These are phyloP conservation scores for Ilex paraguariensis DNA, from an alignment of 305 asterid genomes.

Conservation along the genomic window DNA sequence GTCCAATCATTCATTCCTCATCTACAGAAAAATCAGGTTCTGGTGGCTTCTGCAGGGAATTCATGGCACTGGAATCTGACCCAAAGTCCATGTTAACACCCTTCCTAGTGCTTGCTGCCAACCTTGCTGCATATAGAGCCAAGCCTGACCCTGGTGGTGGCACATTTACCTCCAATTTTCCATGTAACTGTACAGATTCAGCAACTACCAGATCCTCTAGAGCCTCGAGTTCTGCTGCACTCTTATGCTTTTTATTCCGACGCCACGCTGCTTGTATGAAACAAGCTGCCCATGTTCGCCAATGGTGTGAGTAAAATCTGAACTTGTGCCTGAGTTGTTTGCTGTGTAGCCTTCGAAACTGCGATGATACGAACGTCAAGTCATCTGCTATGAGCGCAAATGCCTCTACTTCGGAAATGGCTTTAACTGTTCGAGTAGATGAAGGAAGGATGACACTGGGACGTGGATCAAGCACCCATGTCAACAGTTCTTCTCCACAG, in stretches of 20 bases:
- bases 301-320: slow-evolving; percentile 52
- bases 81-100: slow-evolving; percentile 39
- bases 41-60: slow-evolving; percentile 66
- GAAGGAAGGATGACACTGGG: slow-evolving; percentile 52
- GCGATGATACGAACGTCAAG: slow-evolving; percentile 55
- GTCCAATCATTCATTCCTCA: slow-evolving; percentile 24
- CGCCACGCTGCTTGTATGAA: slow-evolving; percentile 82
- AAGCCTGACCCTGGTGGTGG: slow-evolving; percentile 31
- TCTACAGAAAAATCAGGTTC: slow-evolving; percentile 82
- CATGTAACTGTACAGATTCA: slow-evolving; percentile 13
- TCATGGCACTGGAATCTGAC: slow-evolving; percentile 40
- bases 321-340: slow-evolving; percentile 42
- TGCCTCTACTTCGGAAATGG: slow-evolving; percentile 50
- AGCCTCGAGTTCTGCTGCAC: slow-evolving; percentile 42
- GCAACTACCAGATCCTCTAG: slow-evolving; percentile 23
- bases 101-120: slow-evolving; percentile 46
- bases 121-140: slow-evolving; percentile 37
- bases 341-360: slow-evolving; percentile 43
- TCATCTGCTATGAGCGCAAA: slow-evolving; percentile 64
- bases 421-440: slow-evolving; percentile 49
- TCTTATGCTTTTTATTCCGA: slow-evolving; percentile 49
- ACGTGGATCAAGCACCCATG: slow-evolving; percentile 61
- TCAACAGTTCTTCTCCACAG: slow-evolving; percentile 68
- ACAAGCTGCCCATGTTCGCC: slow-evolving; percentile 54
- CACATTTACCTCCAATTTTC: slow-evolving; percentile 9